Percentiles rank a stretch among this genome's conserved stretches.
phyloP scores from a whole-genome alignment of 1,284 basidiomycete species.

The Heterobasidion occidentale region DNA sequence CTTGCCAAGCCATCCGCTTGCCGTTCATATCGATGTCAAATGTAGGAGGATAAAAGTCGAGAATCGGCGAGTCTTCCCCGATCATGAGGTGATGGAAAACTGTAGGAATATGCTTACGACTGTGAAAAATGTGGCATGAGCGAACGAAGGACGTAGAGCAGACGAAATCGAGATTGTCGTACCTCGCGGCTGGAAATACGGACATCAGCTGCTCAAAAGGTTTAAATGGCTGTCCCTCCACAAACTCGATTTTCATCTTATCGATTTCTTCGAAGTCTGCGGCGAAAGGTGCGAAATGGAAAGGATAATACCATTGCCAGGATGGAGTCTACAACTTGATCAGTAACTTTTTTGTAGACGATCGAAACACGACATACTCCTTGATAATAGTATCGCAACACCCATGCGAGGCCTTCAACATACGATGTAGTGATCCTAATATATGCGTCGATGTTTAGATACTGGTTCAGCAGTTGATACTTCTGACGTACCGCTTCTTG shows the following conservation, averaged over 20 bases:
- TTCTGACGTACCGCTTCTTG: constrained; percentile 55
- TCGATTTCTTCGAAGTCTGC: constrained; percentile 85
- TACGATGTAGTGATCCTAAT: constrained; percentile 76
- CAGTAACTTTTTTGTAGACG: constrained; percentile 1
- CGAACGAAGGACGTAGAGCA: neutral
- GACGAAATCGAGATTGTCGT: constrained; percentile 14
- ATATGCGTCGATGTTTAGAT: constrained; percentile 3
- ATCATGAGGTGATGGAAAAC: constrained; percentile 90
- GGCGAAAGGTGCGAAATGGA: constrained; percentile 97
- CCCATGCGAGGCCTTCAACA: constrained; percentile 95
- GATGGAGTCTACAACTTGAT: constrained; percentile 67
- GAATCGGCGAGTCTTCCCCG: constrained; percentile 82
- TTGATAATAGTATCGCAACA: constrained; percentile 97
- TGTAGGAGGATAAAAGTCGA: constrained; percentile 91
- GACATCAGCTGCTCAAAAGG: constrained; percentile 98
- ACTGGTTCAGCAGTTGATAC: neutral
- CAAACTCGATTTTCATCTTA: constrained; percentile 75
- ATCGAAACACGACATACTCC: constrained; percentile 51
- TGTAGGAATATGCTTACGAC: constrained; percentile 81
- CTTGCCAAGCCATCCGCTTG: constrained; percentile 99
- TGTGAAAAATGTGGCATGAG: constrained; percentile 23
- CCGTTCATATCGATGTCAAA: constrained; percentile 99
- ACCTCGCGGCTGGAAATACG: constrained; percentile 93
- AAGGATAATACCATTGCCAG: constrained; percentile 99
- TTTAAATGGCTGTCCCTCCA: constrained; percentile 83